Evolutionary conservation across 1,139 yeast genomes (phyloP), one percentile per base, ranked within the genome.

Genomic region (Blastobotrys malaysiensis): DNA sequence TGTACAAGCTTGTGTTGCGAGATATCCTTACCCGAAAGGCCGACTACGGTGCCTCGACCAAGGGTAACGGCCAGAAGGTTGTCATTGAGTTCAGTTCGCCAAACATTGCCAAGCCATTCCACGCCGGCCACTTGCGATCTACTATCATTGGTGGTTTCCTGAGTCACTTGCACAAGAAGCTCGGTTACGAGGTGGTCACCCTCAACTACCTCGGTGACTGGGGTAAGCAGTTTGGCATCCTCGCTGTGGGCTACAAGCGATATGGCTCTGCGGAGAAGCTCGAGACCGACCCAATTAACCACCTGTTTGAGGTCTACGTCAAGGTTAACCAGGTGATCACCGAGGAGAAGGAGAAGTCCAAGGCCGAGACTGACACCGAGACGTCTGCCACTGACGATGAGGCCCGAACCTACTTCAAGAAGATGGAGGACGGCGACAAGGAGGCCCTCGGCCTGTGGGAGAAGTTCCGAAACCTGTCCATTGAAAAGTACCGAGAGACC

Each of bases 71-170:
- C 62, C 86, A 93, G 73, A 87, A 78, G 64, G 77, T 86, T 21
- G 68, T 90, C 52, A 80, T 95, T 63, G 99, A 93, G 72, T 93
- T 95, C 68, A 89, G 97, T 3, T 91, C 98, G 49, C 99, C 99
- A 62, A 93, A 93, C 71, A 93, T 93, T 68, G 99, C 99, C 62
- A 93, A 93, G 74, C 99, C 99, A 13, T 93, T 93, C 86, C 99
- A 93, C 69, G 99, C 99, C 57, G 99, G 99, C 56, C 99, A 93
- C 73, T 83, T 93, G 73, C 85, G 99, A 76, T 88, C 97, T 46
- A 93, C 99, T 44, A 93, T 93, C 69, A 93, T 93, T 69, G 99
- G 99, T 65, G 98, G 99, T n/a, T 93, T 90, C 75, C 73, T 95
- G 56, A 75, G 96, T 49, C 93, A 91, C 72, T 79, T 93, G 70